These are phyloP conservation scores for Vaccinium darrowii DNA, from an alignment of 148 eudicot species.

Conservation along the genomic window DNA sequence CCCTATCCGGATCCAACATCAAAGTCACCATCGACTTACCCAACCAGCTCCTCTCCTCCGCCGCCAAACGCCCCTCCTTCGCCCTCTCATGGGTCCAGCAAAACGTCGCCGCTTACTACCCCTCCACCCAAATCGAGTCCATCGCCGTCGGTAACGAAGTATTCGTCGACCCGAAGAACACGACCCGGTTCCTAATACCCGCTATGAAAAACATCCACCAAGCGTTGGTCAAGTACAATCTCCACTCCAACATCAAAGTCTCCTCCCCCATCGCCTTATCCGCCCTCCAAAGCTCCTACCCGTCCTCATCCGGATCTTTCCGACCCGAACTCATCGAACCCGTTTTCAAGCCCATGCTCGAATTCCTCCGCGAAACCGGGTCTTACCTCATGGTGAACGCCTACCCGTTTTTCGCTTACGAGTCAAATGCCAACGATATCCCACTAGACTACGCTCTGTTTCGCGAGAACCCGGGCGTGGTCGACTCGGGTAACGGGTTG, in stretches of 20 bases:
- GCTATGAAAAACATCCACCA: conserved; percentile 71
- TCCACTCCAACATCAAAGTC: conserved; percentile 49
- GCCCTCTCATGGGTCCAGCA: conserved; percentile 62
- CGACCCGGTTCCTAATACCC: conserved; percentile 55
- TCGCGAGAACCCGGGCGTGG: conserved; percentile 66
- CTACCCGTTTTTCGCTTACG: conserved; percentile 89
- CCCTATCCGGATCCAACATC: conserved; percentile 53
- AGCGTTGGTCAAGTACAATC: conserved; percentile 43
- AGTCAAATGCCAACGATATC: conserved; percentile 70
- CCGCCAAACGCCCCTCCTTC: conserved; percentile 48
- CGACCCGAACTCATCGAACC: conserved; percentile 52
- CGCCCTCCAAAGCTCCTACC: conserved; percentile 73
- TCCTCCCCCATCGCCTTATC: conserved; percentile 80
- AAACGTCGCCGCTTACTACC: conserved; percentile 60
- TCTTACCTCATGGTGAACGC: conserved; percentile 82
- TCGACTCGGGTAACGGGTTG: conserved; percentile 63
- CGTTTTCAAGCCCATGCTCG: conserved; percentile 68
- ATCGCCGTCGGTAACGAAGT: conserved; percentile 92
- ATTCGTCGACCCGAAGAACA: conserved; percentile 67
- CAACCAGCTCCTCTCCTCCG: conserved; percentile 61
- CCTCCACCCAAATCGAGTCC: conserved; percentile 64
- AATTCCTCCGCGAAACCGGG: conserved; percentile 50
- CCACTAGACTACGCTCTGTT: conserved; percentile 79
- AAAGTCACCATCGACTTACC: conserved; percentile 74
- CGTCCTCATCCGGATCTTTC: conserved; percentile 74